Evolutionary conservation across 1,284 basidiomycete species (phyloP).

Genomic region (Ceratobasidium sp.): DNA sequence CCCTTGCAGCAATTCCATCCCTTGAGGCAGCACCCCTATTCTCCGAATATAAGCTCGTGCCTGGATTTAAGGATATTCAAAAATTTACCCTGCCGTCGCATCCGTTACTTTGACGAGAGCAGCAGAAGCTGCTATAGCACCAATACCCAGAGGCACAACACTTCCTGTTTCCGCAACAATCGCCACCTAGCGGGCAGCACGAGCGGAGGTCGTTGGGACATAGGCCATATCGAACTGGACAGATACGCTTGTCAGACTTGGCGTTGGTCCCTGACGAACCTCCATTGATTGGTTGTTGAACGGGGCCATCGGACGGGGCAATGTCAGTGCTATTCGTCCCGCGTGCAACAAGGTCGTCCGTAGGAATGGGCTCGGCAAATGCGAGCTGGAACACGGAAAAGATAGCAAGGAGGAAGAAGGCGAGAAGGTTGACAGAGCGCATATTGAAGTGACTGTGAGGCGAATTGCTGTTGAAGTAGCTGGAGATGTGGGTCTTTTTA

Average conservation of each 20-base stretch:
- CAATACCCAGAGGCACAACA: not conserved
- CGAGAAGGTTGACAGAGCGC: not conserved
- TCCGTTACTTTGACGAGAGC: not conserved
- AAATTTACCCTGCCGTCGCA: conserved; percentile 1
- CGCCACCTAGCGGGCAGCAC: conserved; percentile 12
- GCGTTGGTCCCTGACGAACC: no score
- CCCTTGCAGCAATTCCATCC: conserved; percentile 7
- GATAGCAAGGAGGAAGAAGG: conserved; percentile 2
- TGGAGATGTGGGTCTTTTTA: no score
- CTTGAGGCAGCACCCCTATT: conserved; percentile 7
- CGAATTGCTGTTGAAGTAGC: no score
- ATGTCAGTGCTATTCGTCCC: no score
- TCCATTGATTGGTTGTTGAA: not conserved
- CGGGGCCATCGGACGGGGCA: no score
- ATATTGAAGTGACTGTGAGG: no score
- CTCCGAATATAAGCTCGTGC: not conserved
- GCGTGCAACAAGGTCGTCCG: not conserved
- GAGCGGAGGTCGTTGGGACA: not conserved
- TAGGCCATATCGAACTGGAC: not conserved
- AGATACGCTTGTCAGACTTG: not conserved
- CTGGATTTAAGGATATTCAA: not conserved
- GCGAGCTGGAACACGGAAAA: not conserved
- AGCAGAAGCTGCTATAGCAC: not conserved
- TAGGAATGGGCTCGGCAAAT: not conserved
- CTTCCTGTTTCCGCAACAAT: not conserved